A percentile compares a stretch with the other conserved stretches of the same genome.
phyloP scores from a whole-genome alignment of 2,329 filamentous ascomycete species.

The Emmonsia crescens region DNA sequence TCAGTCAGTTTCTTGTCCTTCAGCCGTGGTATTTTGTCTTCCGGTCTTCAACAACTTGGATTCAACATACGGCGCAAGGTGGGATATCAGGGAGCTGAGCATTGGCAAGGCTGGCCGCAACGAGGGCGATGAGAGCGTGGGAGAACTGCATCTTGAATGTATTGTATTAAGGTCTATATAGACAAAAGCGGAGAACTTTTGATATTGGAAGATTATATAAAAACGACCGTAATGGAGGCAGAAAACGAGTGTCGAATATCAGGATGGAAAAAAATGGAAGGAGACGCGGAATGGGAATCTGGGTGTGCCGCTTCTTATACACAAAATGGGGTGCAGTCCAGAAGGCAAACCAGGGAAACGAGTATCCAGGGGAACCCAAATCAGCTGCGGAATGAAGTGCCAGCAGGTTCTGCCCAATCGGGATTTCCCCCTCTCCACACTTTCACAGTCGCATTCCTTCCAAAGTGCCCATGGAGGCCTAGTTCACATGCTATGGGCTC shows the following conservation, averaged over 20 bases:
- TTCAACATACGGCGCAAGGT: slow-evolving; percentile 34
- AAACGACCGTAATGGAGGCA: slow-evolving; percentile 7
- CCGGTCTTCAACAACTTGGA: not conserved
- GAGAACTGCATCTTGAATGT: slow-evolving; percentile 26
- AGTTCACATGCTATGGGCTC: not conserved
- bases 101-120: slow-evolving; percentile 34
- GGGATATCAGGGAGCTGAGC: slow-evolving; percentile 39
- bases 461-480: not conserved
- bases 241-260: slow-evolving; percentile 12
- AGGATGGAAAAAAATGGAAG: not conserved
- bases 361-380: not conserved
- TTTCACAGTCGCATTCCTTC: not conserved
- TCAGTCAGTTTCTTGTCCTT: slow-evolving; percentile 1
- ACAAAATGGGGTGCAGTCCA: not conserved
- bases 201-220: slow-evolving; percentile 1
- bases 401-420: not conserved
- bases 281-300: not conserved
- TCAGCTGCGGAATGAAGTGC: not conserved
- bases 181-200: slow-evolving; percentile 6
- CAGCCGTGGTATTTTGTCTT: not conserved
- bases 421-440: not conserved
- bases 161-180: not conserved
- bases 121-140: slow-evolving; percentile 25
- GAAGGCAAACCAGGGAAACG: not conserved
- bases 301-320: slow-evolving; percentile 1